A percentile compares a stretch with the other conserved stretches of the same genome.
Conservation (phyloP, 495 filamentous ascomycete species). For the Astrothelium subdiscretum region DNA sequence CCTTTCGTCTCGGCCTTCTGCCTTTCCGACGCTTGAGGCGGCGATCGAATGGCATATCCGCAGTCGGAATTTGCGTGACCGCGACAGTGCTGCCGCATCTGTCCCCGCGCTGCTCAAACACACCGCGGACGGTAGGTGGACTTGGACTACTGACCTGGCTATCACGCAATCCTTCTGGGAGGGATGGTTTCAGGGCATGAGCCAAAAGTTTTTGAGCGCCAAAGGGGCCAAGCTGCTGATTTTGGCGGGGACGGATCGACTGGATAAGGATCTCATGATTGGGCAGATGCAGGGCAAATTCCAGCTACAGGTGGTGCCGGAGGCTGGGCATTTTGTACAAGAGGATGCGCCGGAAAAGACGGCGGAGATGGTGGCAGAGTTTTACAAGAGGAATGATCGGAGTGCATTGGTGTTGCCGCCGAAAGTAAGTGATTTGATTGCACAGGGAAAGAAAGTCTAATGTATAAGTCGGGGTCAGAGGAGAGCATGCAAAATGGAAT, state of each 20-base stretch:
- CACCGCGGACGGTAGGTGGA: constrained; percentile 43
- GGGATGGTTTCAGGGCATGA: constrained; percentile 82
- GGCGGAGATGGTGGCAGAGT: constrained; percentile 65
- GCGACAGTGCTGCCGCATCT: constrained; percentile 64
- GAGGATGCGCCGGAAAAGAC: constrained; percentile 88
- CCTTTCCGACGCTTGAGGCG: constrained; percentile 60
- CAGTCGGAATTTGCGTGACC: constrained; percentile 78
- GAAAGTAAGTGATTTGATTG: constrained; percentile 61
- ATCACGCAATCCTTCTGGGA: constrained; percentile 88
- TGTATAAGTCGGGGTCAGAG: neutral
- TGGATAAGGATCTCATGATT: constrained; percentile 93
- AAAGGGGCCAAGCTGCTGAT: constrained; percentile 82
- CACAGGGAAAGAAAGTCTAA: constrained; percentile 32
- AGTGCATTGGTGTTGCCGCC: constrained; percentile 75
- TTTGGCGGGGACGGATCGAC: constrained; percentile 82
- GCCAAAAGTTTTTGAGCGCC: constrained; percentile 73
- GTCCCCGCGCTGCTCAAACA: constrained; percentile 70
- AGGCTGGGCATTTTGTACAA: constrained; percentile 92
- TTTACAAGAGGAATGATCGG: constrained; percentile 81
- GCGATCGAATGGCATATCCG: constrained; percentile 93
- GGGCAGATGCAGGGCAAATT: constrained; percentile 99
- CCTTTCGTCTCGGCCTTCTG: constrained; percentile 67
- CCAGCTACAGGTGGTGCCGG: constrained; percentile 85
- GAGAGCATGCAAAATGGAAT: neutral
- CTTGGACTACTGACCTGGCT: constrained; percentile 77